phyloP scores from a whole-genome alignment of 2,329 filamentous ascomycete genomes.

The Torrubiella hemipterigena region DNA sequence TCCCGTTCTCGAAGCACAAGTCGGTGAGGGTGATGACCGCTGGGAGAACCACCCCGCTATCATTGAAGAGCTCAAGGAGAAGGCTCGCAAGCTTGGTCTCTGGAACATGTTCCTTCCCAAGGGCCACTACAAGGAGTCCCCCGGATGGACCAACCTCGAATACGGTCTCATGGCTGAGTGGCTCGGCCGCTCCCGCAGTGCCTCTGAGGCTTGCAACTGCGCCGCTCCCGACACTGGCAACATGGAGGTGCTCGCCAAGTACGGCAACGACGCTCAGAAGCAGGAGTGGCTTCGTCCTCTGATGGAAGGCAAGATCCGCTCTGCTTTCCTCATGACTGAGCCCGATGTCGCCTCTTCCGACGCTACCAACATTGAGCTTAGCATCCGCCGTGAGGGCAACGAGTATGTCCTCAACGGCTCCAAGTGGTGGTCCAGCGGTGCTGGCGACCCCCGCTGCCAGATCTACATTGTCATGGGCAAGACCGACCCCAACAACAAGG shows the following conservation, averaged over 20 bases:
- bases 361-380: conserved; percentile 83
- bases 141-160: conserved; percentile 89
- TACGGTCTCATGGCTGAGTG: conserved; percentile 97
- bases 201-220: conserved; percentile 82
- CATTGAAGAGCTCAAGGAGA: conserved; percentile 79
- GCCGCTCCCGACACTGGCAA: conserved; percentile 87
- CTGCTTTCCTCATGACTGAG: conserved; percentile 91
- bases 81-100: conserved; percentile 70
- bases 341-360: conserved; percentile 80
- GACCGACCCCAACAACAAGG: conserved; percentile 61
- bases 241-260: conserved; percentile 91
- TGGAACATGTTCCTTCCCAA: conserved; percentile 99
- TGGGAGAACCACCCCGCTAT: conserved; percentile 72
- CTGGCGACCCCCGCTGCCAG: conserved; percentile 82
- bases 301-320: conserved; percentile 74
- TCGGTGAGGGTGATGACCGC: conserved; percentile 63
- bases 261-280: conserved; percentile 79
- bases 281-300: conserved; percentile 69
- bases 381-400: conserved; percentile 71
- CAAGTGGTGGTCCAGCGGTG: conserved; percentile 99
- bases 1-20: conserved; percentile 64
- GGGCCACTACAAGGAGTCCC: conserved; percentile 89
- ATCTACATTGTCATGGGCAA: conserved; percentile 98
- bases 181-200: conserved; percentile 73
- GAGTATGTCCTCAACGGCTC: conserved; percentile 86